Evolutionary conservation across 2,329 filamentous ascomycete genomes (phyloP), one percentile per base, ranked within the genome.

Genomic region (Penicillium freii): DNA sequence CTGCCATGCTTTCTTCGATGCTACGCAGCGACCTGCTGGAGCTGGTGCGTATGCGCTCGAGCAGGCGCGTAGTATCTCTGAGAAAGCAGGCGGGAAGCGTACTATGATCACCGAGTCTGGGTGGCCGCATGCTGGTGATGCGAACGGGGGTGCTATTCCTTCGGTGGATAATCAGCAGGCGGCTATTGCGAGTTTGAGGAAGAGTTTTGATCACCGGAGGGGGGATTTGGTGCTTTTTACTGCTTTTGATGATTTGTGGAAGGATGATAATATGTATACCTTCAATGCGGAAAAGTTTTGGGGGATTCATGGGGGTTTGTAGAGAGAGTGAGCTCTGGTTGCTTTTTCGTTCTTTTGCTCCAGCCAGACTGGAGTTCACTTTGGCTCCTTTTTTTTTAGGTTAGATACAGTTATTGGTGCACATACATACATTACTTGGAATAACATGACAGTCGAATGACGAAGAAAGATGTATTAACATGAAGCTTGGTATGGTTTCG

Each of bases 1-100:
- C 75, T 84, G 86, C 63, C 91, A 96, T 73, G 84, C 91, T 13
- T 96, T 92, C 82, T 96, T 94, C 73, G 89, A 95, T 66, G 74
- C 80, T 4, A 84, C 82, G 46, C 82, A 83, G 27, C 72, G 74
- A 2, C 83, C 90, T 1, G 74, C 77, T 0, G 74, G 84, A 33
- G 86, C 91, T 2, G 91, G 91, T 4, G 65, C 72, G 0, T 96
- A 91, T 73, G 83, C 92, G 39, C 73, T 79, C 39, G 77, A 79
- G 27, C 85, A 87, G 61, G 81, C 78, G 7, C 69, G 77, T 29
- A 71, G 66, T 7, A 77, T 87, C 57, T 76, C 76, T 19, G 64
- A 73, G 7, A 66, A 69, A 3, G 78, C 77, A 4, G 84, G 81
- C 51, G 75, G 76, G 25, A 88, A 91, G 74, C 80, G 81, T 45